Evolutionary conservation across 1,139 yeast genomes (phyloP).

Genomic region (Geotrichum klebahnii): DNA sequence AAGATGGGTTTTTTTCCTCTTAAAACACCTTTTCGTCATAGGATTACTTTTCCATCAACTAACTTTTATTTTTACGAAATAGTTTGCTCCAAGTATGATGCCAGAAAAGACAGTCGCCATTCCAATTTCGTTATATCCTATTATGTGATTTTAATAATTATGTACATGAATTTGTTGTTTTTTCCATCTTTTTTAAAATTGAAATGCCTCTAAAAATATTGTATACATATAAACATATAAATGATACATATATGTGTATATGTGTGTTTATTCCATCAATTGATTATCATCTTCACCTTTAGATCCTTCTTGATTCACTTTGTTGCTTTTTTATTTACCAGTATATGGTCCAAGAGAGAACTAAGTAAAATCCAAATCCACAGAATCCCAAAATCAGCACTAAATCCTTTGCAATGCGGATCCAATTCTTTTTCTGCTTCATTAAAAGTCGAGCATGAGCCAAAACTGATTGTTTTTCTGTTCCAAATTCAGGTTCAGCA

Average conservation of each 20-base stretch:
- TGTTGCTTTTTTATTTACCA: not conserved
- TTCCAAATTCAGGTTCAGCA: not conserved
- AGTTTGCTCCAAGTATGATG: conserved; percentile 7
- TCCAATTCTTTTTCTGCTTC: not conserved
- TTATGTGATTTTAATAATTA: too few relatives aligned
- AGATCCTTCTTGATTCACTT: not conserved
- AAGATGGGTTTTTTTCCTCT: too few relatives aligned
- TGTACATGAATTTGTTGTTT: too few relatives aligned
- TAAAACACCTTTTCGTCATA: too few relatives aligned
- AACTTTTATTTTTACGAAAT: too few relatives aligned
- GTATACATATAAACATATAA: not conserved
- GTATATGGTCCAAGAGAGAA: conserved; percentile 1
- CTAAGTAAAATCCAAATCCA: conserved; percentile 5
- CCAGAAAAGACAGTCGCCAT: conserved; percentile 6
- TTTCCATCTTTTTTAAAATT: too few relatives aligned
- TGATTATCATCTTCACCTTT: not conserved
- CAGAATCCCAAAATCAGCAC: not conserved
- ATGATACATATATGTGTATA: not conserved
- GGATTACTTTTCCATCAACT: too few relatives aligned
- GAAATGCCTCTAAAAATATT: too few relatives aligned
- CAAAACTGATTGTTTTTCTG: not conserved
- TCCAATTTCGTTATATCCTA: conserved; percentile 9
- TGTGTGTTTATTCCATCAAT: not conserved
- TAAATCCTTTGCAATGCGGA: not conserved
- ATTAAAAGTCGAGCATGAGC: not conserved